Base-by-base conservation (phyloP, 164 flowering plant species). In the Tetracentron sinense region DNA sequence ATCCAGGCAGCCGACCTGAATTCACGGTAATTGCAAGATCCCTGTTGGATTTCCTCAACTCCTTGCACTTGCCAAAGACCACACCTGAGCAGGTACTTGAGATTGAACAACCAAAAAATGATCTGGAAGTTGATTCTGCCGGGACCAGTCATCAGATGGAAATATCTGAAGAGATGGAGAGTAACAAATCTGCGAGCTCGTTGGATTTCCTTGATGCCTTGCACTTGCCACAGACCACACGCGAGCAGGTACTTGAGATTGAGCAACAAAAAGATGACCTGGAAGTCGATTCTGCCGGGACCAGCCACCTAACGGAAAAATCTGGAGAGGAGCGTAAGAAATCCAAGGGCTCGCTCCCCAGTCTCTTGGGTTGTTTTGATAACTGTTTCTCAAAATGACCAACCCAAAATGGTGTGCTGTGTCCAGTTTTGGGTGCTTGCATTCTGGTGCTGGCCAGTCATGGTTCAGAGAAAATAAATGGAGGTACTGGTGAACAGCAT, bases 1-100 rank as follows among this genome's bases (percentile, higher is more conserved):
- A 89, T 56, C 88, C 96, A n/a, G 63, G 47, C 5, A 22, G 8
- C n/a, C 72, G 93, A 8, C 96, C 91, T 2, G 84, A 83, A 49
- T 87, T 89, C 63, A 57, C 19, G 3, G 74, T 81, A 68, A 79
- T 88, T 48, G 74, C 69, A 16, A 27, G 28, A 17, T 44, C 29
- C 42, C 76, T 85, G 7, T 25, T 57, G 3, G 56, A 64, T 19
- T 54, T 69, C 50, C 77, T 73, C 44, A 27, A 64, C 0, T 56
- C 29, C 25, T 21, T 75, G 23, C 51, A 42, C 58, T 35, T 72
- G 42, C 10, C 61, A 33, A 58, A 58, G 17, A 61, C 60, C 7
- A 12, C 23, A 11, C 67, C 53, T 4, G 69, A 80, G 10, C 35
- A 57, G 15, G 21, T 17, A 23, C 25, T 60, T 19, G 62, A 31